Base-by-base conservation (phyloP, 2,329 filamentous ascomycete genomes). In the Cryphonectria radicalis region DNA sequence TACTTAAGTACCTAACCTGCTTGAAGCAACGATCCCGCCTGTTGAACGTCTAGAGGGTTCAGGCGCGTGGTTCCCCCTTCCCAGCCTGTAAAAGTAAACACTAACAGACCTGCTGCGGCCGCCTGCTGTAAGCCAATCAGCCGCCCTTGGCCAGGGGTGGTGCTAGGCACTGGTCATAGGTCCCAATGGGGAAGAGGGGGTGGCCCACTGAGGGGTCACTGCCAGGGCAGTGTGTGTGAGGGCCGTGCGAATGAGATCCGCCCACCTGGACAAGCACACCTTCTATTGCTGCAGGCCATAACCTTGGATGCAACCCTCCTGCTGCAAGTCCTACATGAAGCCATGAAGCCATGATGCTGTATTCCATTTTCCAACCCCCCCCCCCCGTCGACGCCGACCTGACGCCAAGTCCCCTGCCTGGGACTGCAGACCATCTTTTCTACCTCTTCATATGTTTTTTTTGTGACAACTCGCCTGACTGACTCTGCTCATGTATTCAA, bases 161-260 rank as follows among this genome's bases (percentile, higher is more conserved):
- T 22, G 63, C 28, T 14, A 35, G 14, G n/a, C 17, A 35, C 28
- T 32, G 22, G 35, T n/a, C 46, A 50, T 50, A 50, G 46, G 46
- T 50, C 46, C 22, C 46, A 22, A 50, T n/a, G 46, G n/a, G 19
- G 43, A 17, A 46, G 17, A 13, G 17, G 43, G 43, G 43, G 43
- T 46, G 63, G n/a, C 32, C 63, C 63, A 66, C 63, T 37, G 63
- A 50, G 63, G 63, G 63, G 63, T 55, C 14, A 28, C 40, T 28
- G 25, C 55, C 25, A 19, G 55, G 55, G 25, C 55, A 59, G 28
- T 32, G 62, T 43, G 59, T 62, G 59, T 62, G 28, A 62, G 19
- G 59, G 59, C n/a, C 62, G 40, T 64, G 62, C 62, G 62, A 64
- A 64, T 64, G 62, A 64, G 62, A 19, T 42, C 37, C 59, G 35